Base-by-base conservation (phyloP, 768 basidiomycete species). In the Erythrobasidium yunnanense region DNA sequence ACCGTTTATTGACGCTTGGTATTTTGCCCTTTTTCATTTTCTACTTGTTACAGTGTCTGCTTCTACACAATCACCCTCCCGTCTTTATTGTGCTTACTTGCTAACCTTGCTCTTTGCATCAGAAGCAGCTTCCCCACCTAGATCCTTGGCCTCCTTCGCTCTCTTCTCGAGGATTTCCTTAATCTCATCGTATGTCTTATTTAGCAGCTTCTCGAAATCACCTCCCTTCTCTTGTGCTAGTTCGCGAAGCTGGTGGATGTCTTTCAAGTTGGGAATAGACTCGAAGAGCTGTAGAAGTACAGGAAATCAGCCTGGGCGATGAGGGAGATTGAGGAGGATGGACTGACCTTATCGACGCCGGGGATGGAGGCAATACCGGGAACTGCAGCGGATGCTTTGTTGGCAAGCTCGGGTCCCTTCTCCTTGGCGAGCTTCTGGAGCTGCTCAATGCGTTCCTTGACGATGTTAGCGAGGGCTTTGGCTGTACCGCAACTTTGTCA, bases 161-260 rank as follows among this genome's bases (percentile, higher is more conserved):
- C 68, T 68, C 71, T 72, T 67, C 23, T 55, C 27, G n/a, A 72
- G 69, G 35, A 72, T 23, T n/a, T 67, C 46, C 70, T 72, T 72
- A 54, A 72, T 55, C 25, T 72, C 71, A 1, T 69, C 69, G 52
- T 67, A 67, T 1, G 72, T 73, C 47, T 66, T 63, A 34, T 70
- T 46, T 30, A 69, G 50, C 8, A 72, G 32, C 69, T 72, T 70
- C 65, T 73, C 35, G 17, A 51, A 69, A 51, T 73, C 69, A 20
- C 68, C 69, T n/a, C 70, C 70, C n/a, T 68, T 67, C 62, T 70
- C 68, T 23, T 66, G 32, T 0, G 72, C 72, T 17, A 73, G 46
- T 42, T 73, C 57, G 50, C 65, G 66, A 54, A 73, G 66, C 2
- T 63, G 55, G 55, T 68, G 49, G 32, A 73, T 23, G 51, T 70